Base-by-base conservation (phyloP, 805 yeast genomes). In the Dipodascus albidus region DNA sequence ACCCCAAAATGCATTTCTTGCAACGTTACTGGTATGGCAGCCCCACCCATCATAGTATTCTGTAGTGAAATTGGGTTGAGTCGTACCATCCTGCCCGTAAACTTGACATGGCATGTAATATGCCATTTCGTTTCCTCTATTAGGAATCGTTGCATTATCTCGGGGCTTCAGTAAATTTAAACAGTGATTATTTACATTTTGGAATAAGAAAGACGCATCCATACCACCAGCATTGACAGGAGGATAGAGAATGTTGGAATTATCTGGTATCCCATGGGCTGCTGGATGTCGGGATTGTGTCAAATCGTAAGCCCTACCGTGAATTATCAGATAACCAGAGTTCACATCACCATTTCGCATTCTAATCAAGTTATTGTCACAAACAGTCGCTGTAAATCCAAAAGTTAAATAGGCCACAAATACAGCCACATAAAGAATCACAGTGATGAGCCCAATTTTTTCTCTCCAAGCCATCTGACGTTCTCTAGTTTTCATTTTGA, bases 401-500 rank as follows among this genome's bases (percentile, higher is more conserved):
- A 91, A 91, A 1, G 96, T 88, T 59, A 91, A 73, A 65, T 76
- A 93, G 1, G 95, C 96, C 42, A 89, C 85, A 52, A 85, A 66
- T 0, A 87, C 80, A 53, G 93, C 97, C 49, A 86, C 70, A 59
- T 77, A 76, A 19, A 84, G 58, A 60, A 91, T 89, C 53, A 89
- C 75, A 0, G 93, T 76, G 48, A 91, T 74, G 48, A 93, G 74
- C 1, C 88, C 98, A 53, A 90, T 85, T 64, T 91, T 91, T 64
- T 93, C 99, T 64, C 99, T 78, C 99, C 99, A 93, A 0, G 98
- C 98, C 74, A 81, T 80, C 65, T 90, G 97, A 55, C 96, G 80
- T 48, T 82, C 90, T 59, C 81, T 80, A 20, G 85, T 81, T 33
- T 78, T 77, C 77, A 91, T 76, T 2, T 98, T 98, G 68, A 80